Evolutionary conservation across 2,329 filamentous ascomycete genomes (phyloP).

Genomic region (Ceratocystis destructans): DNA sequence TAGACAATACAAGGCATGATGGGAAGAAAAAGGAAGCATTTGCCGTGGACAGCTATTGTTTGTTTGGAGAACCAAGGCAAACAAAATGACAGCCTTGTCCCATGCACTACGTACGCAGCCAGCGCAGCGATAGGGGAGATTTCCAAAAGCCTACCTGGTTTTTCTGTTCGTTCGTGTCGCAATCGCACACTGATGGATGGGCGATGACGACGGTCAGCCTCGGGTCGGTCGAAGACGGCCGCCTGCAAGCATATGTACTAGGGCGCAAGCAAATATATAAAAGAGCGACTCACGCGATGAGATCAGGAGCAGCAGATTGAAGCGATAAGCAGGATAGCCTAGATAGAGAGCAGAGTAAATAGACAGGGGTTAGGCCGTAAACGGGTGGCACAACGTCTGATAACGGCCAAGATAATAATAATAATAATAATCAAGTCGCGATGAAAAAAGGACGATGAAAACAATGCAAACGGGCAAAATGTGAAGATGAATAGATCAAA

Average conservation of each 20-base stretch:
- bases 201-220: neutral
- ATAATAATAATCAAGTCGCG: neutral
- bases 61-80: neutral
- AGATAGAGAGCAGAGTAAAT: neutral
- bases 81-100: constrained; percentile 3
- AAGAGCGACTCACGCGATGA: neutral
- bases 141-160: neutral
- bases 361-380: neutral
- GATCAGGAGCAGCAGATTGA: neutral
- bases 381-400: neutral
- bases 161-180: neutral
- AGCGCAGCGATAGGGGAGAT: neutral
- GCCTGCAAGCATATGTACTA: neutral
- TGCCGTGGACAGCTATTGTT: neutral
- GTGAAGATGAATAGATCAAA: neutral
- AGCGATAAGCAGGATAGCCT: neutral
- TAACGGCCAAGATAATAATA: neutral
- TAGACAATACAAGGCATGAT: neutral
- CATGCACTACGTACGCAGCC: neutral
- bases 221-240: neutral
- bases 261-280: neutral
- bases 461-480: neutral
- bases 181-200: neutral
- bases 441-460: neutral
- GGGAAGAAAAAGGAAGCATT: constrained; percentile 4